Base-by-base conservation (phyloP, 306 rosid genomes). In the Cercis canadensis region DNA sequence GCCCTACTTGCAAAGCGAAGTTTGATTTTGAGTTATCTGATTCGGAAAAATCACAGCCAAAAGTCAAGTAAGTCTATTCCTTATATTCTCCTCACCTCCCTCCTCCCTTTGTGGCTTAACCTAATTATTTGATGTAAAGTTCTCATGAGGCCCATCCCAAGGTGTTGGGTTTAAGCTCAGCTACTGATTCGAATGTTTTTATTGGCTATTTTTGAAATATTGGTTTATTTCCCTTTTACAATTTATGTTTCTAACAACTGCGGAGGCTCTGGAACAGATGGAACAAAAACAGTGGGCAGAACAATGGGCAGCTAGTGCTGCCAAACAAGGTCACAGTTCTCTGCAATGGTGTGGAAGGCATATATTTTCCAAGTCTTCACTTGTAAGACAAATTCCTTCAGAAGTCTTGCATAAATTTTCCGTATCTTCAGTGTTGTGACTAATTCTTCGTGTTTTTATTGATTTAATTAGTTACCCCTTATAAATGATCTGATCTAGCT, bases 351-450 rank as follows among this genome's bases (percentile, higher is more conserved):
- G 87, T 95, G 76, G 90, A 95, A 83, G 99, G 99, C 84, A 58
- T 80, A 82, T 95, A 95, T 80, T 92, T 91, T 89, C 95, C 99
- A 52, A 92, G 97, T 84, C 97, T 95, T 78, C 99, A 95, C 87
- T 78, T 75, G 99, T 95, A 89, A 92, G 76, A 29, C 62, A 64
- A 54, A 44, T 60, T 57, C 63, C 41, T 79, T 63, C 75, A 50
- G 6, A 66, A 65, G 52, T 21, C 61, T 75, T 36, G 59, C 32
- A 19, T 37, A 6, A 44, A 3, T 10, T 34, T 58, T 41, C 50
- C 4, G 8, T 7, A 4, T 13, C 37, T 68, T 53, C 56, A 50
- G 31, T 39, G 59, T 10, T 49, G 37, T 50, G 19, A 40, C 34
- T 36, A 41, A 33, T 33, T 46, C 54, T 66, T 57, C 31, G 7